These are phyloP conservation scores for Lentinula sp. DNA, from an alignment of 768 basidiomycete genomes.

Conservation along the genomic window DNA sequence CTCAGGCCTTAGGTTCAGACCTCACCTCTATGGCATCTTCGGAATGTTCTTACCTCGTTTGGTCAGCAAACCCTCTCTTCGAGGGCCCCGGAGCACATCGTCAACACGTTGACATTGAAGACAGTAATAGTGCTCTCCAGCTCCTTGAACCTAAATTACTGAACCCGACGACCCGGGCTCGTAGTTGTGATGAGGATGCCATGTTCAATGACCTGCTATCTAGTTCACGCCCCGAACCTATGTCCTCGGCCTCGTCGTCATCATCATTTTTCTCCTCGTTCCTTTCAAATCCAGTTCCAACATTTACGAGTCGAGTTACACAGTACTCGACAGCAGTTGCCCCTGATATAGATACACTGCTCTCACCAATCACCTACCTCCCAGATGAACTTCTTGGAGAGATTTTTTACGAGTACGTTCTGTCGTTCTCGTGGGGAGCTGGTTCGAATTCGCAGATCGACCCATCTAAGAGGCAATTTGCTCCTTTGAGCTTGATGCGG, in stretches of 20 bases:
- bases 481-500: background rate
- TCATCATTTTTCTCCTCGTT: background rate
- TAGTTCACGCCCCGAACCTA: too few relatives aligned
- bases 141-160: background rate
- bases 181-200: background rate
- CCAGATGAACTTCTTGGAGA: background rate
- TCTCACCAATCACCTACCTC: background rate
- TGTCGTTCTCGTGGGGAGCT: background rate
- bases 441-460: background rate
- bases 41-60: background rate
- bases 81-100: background rate
- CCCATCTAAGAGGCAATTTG: background rate
- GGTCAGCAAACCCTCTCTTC: background rate
- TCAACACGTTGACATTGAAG: background rate
- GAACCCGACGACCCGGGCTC: background rate
- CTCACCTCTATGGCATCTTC: background rate
- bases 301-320: background rate
- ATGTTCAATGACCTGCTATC: background rate
- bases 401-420: background rate
- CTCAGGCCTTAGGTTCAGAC: background rate
- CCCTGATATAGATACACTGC: too few relatives aligned
- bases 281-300: background rate
- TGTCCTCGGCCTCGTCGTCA: background rate
- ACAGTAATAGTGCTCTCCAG: background rate
- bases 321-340: background rate